phyloP scores from a whole-genome alignment of 2,329 filamentous ascomycete genomes.

The Aspergillus sp. region DNA sequence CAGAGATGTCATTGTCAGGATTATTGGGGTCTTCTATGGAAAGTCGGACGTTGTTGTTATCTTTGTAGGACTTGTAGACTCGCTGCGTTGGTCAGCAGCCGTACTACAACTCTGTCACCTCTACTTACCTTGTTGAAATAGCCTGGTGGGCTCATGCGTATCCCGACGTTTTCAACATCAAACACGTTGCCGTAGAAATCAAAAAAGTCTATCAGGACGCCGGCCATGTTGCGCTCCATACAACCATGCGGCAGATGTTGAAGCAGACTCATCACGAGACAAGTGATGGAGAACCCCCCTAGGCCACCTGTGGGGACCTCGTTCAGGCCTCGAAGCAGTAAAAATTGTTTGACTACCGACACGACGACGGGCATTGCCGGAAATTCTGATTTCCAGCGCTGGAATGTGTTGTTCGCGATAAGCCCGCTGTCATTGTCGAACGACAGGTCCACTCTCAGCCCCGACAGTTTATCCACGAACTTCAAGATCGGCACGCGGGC shows the following conservation, averaged over 20 bases:
- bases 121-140: conserved; percentile 63
- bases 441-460: conserved; percentile 80
- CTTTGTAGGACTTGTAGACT: conserved; percentile 40
- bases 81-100: conserved; percentile 9
- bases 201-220: conserved; percentile 78
- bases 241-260: conserved; percentile 68
- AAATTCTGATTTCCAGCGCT: conserved; percentile 66
- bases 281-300: conserved; percentile 89
- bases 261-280: conserved; percentile 80
- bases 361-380: conserved; percentile 82
- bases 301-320: conserved; percentile 87
- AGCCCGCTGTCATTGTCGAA: conserved; percentile 87
- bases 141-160: conserved; percentile 64
- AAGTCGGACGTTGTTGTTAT: conserved; percentile 56
- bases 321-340: conserved; percentile 80
- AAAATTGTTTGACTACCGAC: conserved; percentile 81
- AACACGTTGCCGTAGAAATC: conserved; percentile 82
- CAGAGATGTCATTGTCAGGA: conserved; percentile 75
- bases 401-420: conserved; percentile 69
- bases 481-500: conserved; percentile 91
- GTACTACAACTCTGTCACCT: neutral
- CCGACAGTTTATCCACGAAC: conserved; percentile 68
- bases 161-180: conserved; percentile 59
- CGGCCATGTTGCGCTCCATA: conserved; percentile 61
- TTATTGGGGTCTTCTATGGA: conserved; percentile 91